Percentiles rank a stretch among this genome's conserved stretches.
Conservation (phyloP, 805 yeast species). For the Groenewaldozyma salmanticensis region DNA sequence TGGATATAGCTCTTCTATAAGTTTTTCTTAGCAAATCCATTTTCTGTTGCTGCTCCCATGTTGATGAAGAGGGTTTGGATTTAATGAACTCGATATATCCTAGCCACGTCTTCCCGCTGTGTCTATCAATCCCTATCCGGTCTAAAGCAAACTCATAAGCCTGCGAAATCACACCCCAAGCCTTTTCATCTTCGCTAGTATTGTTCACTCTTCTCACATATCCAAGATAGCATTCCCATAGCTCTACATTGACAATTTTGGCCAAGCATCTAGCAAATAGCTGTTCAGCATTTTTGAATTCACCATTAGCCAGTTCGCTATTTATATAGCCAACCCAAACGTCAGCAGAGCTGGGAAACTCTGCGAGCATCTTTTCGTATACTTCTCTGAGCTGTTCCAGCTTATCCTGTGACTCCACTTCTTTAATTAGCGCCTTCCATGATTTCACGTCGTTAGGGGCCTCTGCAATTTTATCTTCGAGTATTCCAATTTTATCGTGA, state of each 20-base stretch:
- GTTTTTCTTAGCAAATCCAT: constrained; percentile 65
- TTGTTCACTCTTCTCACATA: constrained; percentile 60
- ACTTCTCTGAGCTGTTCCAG: constrained; percentile 48
- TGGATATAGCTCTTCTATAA: constrained; percentile 56
- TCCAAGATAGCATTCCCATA: constrained; percentile 70
- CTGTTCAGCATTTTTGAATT: constrained; percentile 54
- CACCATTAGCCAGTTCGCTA: constrained; percentile 54
- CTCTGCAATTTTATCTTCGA: constrained; percentile 43
- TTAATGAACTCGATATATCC: constrained; percentile 74
- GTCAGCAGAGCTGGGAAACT: constrained; percentile 59
- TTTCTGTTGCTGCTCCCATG: constrained; percentile 80
- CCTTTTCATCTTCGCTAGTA: constrained; percentile 33
- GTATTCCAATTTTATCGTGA: constrained; percentile 46
- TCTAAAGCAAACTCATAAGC: constrained; percentile 79
- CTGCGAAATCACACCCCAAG: constrained; percentile 68
- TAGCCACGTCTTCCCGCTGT: constrained; percentile 64
- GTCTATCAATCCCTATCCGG: constrained; percentile 69
- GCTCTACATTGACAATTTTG: constrained; percentile 48
- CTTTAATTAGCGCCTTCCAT: constrained; percentile 48
- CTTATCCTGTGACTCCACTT: constrained; percentile 42
- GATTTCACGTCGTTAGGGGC: constrained; percentile 44
- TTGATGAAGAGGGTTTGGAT: constrained; percentile 44
- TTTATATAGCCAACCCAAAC: constrained; percentile 71
- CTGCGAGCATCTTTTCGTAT: constrained; percentile 49
- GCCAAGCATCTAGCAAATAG: constrained; percentile 58